These are phyloP conservation scores for Aspergillus bridgeri DNA, from an alignment of 495 filamentous ascomycete genomes.

Conservation along the genomic window DNA sequence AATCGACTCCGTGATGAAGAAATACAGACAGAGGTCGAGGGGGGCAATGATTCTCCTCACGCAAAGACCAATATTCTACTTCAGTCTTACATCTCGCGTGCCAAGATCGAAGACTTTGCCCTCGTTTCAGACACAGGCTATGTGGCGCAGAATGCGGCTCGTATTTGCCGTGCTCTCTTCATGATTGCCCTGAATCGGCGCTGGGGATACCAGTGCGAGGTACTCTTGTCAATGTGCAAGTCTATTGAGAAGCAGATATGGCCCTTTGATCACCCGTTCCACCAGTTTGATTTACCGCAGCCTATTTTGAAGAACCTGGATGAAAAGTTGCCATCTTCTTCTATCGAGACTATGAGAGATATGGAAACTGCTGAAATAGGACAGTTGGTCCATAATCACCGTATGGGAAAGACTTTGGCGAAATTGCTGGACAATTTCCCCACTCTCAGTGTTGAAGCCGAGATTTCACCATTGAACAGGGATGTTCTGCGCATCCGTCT, in stretches of 20 bases:
- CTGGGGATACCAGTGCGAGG: slow-evolving; percentile 92
- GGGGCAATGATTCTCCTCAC: slow-evolving; percentile 72
- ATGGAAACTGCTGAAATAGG: slow-evolving; percentile 94
- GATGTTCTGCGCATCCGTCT: slow-evolving; percentile 89
- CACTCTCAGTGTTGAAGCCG: slow-evolving; percentile 80
- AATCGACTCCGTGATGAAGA: slow-evolving; percentile 59
- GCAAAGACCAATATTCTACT: slow-evolving; percentile 94
- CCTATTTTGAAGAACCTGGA: slow-evolving; percentile 82
- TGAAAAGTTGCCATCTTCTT: slow-evolving; percentile 62
- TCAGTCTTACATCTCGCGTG: slow-evolving; percentile 91
- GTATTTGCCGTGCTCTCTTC: slow-evolving; percentile 92
- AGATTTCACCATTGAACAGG: slow-evolving; percentile 93
- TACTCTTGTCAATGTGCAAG: slow-evolving; percentile 85
- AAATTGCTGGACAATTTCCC: slow-evolving; percentile 89
- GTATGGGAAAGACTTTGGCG: slow-evolving; percentile 75
- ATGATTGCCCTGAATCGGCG: slow-evolving; percentile 93
- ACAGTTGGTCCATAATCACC: slow-evolving; percentile 82
- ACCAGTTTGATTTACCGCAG: slow-evolving; percentile 88
- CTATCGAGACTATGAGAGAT: slow-evolving; percentile 78
- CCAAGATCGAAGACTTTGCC: slow-evolving; percentile 85
- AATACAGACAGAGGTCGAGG: slow-evolving; percentile 68
- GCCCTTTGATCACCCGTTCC: slow-evolving; percentile 91
- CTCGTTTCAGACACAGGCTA: slow-evolving; percentile 88
- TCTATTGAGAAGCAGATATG: slow-evolving; percentile 94
- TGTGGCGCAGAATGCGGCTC: slow-evolving; percentile 89